Base-by-base conservation (phyloP, 331 rosid genomes). In the Malus hybrid region DNA sequence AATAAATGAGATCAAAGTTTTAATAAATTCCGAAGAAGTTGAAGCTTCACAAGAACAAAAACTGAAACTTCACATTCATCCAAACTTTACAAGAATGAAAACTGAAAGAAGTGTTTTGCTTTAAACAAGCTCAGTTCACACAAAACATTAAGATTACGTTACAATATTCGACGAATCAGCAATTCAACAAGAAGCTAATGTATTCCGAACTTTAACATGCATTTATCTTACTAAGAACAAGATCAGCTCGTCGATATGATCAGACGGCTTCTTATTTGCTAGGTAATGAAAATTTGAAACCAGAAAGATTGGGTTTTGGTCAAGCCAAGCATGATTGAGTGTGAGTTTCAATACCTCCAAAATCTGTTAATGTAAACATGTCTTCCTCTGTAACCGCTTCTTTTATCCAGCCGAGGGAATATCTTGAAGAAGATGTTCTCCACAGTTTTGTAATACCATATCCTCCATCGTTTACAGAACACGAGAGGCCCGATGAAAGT, bases 381-480 rank as follows among this genome's bases (percentile, higher is more conserved):
- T 28, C 39, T 28, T 28, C 24, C 7, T 14, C 28, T 36, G 18
- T 2, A 16, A 13, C 72, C 60, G 50, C 19, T 31, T 18, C 56
- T 46, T 24, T 4, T 34, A 13, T 44, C 73, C 57, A 69, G 4
- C 24, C 10, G 16, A 69, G 61, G 73, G 60, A 69, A 44, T 16
- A 69, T 48, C 27, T 29, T 69, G 16, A 24, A 15, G 8, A 48
- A 5, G 29, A 62, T 28, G 14, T 73, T 7, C n/a, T 62, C 48
- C 27, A n/a, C 52, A 8, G 68, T 27, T 18, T 3, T 63, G 62
- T 61, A 73, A 18, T 44, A 73, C 59, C 46, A 62, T 11, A 42
- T 36, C 27, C 67, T 67, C 73, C 73, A 76, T 76, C 42, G 34
- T 57, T 75, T 75, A 66, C 29, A 66, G 22, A 65, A 54, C 29